Conservation (phyloP, 352 stramenopile species). For the Globisporangium barbulae region DNA sequence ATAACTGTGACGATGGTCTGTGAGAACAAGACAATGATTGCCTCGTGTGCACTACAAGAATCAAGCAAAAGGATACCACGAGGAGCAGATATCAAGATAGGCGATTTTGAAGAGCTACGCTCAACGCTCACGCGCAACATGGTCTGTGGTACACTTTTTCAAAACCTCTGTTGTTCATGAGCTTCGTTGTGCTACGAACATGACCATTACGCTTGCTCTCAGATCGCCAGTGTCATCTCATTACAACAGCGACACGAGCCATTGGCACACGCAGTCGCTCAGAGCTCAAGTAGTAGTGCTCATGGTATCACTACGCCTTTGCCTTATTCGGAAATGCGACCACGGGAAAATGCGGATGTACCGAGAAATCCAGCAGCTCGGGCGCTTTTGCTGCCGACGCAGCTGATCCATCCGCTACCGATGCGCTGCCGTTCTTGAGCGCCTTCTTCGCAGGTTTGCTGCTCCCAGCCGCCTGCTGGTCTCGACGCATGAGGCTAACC, state of each 20-base stretch:
- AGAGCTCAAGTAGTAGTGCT: background rate
- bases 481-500: constrained; percentile 49
- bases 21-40: no score
- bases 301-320: constrained; percentile 1
- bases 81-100: background rate
- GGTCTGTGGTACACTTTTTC: constrained; percentile 6
- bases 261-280: background rate
- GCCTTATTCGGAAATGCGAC: constrained; percentile 33
- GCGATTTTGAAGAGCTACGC: background rate
- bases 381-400: constrained; percentile 13
- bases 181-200: background rate
- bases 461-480: constrained; percentile 24
- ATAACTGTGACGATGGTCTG: background rate
- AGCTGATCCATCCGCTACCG: background rate
- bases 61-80: background rate
- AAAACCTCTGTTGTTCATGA: constrained; percentile 3
- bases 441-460: constrained; percentile 26
- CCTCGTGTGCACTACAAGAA: no score
- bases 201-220: background rate
- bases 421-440: constrained; percentile 17
- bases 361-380: constrained; percentile 56
- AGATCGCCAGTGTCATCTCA: no score
- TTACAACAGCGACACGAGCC: no score
- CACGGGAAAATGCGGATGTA: constrained; percentile 69
- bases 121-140: background rate